These are phyloP conservation scores for Ocimum tenuiflorum DNA, from an alignment of 257 asterid genomes.

Conservation along the genomic window DNA sequence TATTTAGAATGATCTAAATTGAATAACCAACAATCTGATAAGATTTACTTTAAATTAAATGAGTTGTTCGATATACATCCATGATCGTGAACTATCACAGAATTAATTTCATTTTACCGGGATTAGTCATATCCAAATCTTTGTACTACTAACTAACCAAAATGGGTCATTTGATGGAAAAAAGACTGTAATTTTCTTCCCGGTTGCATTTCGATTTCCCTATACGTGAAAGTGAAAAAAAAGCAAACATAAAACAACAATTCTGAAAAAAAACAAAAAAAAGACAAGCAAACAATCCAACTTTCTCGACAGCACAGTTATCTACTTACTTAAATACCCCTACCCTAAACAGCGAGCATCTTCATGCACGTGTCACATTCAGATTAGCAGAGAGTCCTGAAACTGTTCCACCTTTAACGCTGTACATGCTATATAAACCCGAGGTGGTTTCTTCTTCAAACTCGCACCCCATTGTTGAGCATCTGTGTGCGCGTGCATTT, in stretches of 20 bases:
- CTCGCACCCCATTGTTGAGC: constrained; percentile 16
- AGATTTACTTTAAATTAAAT: no score
- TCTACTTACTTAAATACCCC: neutral
- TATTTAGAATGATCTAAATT: no score
- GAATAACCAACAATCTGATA: no score
- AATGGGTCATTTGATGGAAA: no score
- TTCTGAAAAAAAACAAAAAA: no score
- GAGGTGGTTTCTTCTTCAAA: constrained; percentile 7
- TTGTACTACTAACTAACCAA: no score
- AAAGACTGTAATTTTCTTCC: neutral
- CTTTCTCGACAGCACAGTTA: no score
- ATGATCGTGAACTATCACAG: no score
- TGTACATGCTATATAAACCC: constrained; percentile 29
- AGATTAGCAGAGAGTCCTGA: neutral
- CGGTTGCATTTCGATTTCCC: neutral
- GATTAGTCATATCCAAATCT: no score
- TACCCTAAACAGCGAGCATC: neutral
- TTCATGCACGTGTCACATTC: constrained; percentile 26
- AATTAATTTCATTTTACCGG: no score
- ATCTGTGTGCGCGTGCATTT: constrained; percentile 6
- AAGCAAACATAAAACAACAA: neutral
- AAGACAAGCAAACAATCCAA: constrained; percentile 9
- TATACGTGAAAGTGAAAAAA: neutral
- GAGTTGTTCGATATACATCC: no score
- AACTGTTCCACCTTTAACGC: constrained; percentile 28